phyloP scores from a whole-genome alignment of 73 alveolate species.

The Diophrys sp. region DNA sequence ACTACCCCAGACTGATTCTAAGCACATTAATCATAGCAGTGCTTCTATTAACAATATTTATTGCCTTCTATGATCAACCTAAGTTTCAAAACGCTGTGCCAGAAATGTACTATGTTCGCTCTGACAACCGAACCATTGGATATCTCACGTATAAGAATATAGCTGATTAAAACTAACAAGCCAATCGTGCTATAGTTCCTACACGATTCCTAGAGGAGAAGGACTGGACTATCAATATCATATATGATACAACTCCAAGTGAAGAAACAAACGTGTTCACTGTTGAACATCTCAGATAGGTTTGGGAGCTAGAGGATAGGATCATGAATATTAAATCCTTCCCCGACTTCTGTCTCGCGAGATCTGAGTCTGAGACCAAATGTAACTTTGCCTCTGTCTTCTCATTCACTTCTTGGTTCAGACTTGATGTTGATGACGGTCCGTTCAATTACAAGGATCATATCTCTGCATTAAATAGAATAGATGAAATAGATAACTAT shows the following conservation, averaged over 20 bases:
- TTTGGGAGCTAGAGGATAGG: not conserved
- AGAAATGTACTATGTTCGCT: not conserved
- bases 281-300: not conserved
- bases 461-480: not conserved
- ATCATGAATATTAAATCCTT: not conserved
- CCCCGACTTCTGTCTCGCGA: not conserved
- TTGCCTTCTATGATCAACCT: not conserved
- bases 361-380: not conserved
- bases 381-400: not conserved
- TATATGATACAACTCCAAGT: not conserved
- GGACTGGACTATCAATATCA: not conserved
- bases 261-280: not conserved
- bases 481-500: not conserved
- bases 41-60: too few relatives aligned
- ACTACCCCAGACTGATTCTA: not conserved
- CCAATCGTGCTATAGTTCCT: not conserved
- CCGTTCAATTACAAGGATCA: not conserved
- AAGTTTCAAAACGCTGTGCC: not conserved
- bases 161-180: not conserved
- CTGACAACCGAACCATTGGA: not conserved
- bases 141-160: too few relatives aligned
- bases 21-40: too few relatives aligned
- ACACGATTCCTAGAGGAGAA: not conserved
- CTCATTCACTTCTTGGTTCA: not conserved
- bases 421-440: not conserved